Percentiles rank a stretch among this genome's conserved stretches.
Conservation (phyloP, 2,329 filamentous ascomycete species). For the Trichoderma sp. region DNA sequence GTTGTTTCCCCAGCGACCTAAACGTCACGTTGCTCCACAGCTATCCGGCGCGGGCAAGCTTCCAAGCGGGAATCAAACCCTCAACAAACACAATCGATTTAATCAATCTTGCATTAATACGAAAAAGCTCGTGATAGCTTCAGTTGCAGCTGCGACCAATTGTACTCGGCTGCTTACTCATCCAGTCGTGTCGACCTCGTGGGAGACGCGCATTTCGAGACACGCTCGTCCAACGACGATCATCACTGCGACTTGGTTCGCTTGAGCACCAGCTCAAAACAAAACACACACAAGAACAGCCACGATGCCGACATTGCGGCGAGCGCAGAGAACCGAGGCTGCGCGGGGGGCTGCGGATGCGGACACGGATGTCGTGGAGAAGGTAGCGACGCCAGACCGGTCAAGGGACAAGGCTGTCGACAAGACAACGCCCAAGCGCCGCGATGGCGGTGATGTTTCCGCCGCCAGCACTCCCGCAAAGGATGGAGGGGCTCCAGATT, state of each 20-base stretch:
- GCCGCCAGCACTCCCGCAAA: neutral
- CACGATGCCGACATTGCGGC: slow-evolving; percentile 18
- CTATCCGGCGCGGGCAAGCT: slow-evolving; percentile 9
- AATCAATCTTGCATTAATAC: neutral
- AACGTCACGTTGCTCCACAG: slow-evolving; percentile 27
- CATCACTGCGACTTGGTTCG: neutral
- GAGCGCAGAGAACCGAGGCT: slow-evolving; percentile 8
- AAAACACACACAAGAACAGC: neutral
- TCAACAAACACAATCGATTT: slow-evolving; percentile 8
- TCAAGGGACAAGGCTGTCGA: neutral
- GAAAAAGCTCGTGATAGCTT: neutral
- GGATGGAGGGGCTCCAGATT: neutral
- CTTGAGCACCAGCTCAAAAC: neutral
- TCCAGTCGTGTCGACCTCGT: neutral
- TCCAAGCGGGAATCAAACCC: neutral
- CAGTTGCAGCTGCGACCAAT: neutral
- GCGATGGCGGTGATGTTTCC: neutral
- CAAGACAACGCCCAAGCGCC: neutral
- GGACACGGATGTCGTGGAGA: neutral
- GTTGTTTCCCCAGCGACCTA: slow-evolving; percentile 31
- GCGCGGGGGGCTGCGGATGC: neutral
- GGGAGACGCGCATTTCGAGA: neutral
- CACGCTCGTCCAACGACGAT: neutral
- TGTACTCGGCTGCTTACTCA: neutral
- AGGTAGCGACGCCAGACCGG: neutral